Conservation (phyloP, 768 basidiomycete genomes). For the Psilocybe cubensis region DNA sequence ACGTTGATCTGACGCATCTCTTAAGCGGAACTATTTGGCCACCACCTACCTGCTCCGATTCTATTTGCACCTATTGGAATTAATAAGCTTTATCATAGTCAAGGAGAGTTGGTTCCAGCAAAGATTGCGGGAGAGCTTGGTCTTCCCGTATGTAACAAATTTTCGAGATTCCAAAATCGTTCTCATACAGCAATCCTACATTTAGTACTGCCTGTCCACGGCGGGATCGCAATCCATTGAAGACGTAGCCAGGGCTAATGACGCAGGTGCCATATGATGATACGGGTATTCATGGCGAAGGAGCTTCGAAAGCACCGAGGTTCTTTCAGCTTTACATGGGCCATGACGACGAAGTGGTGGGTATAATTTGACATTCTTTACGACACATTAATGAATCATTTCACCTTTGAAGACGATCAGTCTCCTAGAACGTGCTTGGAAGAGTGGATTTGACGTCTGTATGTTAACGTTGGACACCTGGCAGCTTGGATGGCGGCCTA, state of each 20-base stretch:
- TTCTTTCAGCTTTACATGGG: slow-evolving; percentile 63
- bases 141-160: slow-evolving; percentile 14
- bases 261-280: slow-evolving; percentile 40
- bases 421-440: slow-evolving; percentile 48
- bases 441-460: slow-evolving; percentile 46
- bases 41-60: slow-evolving; percentile 52
- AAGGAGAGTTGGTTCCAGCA: slow-evolving; percentile 45
- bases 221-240: slow-evolving; percentile 54
- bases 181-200: slow-evolving; percentile 10
- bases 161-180: neutral
- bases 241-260: slow-evolving; percentile 52
- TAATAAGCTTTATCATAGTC: slow-evolving; percentile 49
- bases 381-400: neutral
- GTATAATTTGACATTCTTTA: slow-evolving; percentile 5
- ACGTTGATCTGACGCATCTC: neutral
- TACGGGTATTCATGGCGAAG: slow-evolving; percentile 22
- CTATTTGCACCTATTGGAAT: slow-evolving; percentile 61
- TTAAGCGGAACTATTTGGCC: slow-evolving; percentile 47
- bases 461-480: slow-evolving; percentile 55
- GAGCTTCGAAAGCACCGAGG: slow-evolving; percentile 40
- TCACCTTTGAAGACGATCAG: slow-evolving; percentile 38
- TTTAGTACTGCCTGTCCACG: slow-evolving; percentile 53
- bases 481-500: slow-evolving; percentile 53
- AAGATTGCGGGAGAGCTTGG: slow-evolving; percentile 52
- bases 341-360: slow-evolving; percentile 52